These are phyloP conservation scores for Graphiopsis chlorocephala DNA, from an alignment of 2,329 filamentous ascomycete species.

Conservation along the genomic window DNA sequence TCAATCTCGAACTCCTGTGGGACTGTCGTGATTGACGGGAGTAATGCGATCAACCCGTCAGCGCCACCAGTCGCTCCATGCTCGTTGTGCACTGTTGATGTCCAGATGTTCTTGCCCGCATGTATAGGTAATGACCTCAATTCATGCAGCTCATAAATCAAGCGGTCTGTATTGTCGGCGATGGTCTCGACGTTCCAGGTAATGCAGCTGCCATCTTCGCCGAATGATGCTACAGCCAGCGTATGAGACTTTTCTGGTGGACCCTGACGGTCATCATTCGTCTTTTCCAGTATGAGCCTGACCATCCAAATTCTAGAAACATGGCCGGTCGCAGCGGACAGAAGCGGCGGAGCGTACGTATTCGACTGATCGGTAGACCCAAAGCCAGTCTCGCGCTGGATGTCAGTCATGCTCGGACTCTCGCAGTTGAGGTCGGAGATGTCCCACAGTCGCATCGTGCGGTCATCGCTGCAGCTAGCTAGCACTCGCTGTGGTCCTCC, in stretches of 20 bases:
- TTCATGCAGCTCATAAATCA: neutral
- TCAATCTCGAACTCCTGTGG: neutral
- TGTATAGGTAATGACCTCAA: conserved; percentile 60
- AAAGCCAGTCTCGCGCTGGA: conserved; percentile 46
- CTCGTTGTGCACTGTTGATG: conserved; percentile 33
- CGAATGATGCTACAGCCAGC: conserved; percentile 69
- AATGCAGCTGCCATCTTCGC: conserved; percentile 78
- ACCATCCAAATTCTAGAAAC: conserved; percentile 86
- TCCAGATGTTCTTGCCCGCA: conserved; percentile 89
- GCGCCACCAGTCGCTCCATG: conserved; percentile 70
- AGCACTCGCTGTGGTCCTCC: conserved; percentile 57
- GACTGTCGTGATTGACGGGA: conserved; percentile 16
- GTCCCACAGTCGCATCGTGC: conserved; percentile 86
- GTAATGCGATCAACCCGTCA: conserved; percentile 62
- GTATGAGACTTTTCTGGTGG: neutral
- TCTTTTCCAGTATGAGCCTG: conserved; percentile 50
- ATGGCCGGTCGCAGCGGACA: conserved; percentile 82
- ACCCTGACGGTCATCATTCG: neutral
- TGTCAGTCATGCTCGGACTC: conserved; percentile 22
- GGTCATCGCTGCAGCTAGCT: conserved; percentile 90
- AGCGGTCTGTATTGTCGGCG: neutral
- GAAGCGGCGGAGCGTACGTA: conserved; percentile 40
- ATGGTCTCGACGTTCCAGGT: conserved; percentile 50
- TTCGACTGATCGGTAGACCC: conserved; percentile 33
- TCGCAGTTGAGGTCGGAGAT: conserved; percentile 55